These are phyloP conservation scores for Mycena rebaudengoi DNA, from an alignment of 768 basidiomycete species.

Conservation along the genomic window DNA sequence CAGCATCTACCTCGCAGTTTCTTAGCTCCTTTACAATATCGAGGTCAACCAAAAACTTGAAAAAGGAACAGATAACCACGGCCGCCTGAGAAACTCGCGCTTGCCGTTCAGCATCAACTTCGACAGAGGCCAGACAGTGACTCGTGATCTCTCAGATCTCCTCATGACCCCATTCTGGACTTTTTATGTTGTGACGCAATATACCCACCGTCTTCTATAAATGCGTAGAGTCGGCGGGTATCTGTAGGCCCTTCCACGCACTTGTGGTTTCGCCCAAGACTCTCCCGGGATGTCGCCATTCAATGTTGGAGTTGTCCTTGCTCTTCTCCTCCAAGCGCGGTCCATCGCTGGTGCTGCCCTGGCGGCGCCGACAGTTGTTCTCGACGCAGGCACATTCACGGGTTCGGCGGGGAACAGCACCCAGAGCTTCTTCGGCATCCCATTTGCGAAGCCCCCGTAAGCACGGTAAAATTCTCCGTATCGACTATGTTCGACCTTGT, in stretches of 20 bases:
- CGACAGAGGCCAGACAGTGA: too few species aligned
- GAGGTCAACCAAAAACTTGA: too few species aligned
- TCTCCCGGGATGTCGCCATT: constrained; percentile 5
- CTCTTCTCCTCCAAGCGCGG: constrained; percentile 18
- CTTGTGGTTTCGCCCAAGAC: background rate
- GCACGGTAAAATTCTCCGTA: too few species aligned
- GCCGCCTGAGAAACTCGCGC: too few species aligned
- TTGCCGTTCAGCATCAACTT: too few species aligned
- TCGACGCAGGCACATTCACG: constrained; percentile 55
- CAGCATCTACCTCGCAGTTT: too few species aligned
- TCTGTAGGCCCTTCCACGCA: background rate
- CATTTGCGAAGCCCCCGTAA: constrained; percentile 64
- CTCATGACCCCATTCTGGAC: background rate
- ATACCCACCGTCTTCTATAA: too few species aligned
- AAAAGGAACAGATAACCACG: too few species aligned
- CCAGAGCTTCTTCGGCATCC: constrained; percentile 59
- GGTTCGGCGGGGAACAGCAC: constrained; percentile 43
- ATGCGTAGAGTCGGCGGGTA: background rate
- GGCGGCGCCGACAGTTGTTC: constrained; percentile 45
- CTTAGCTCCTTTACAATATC: too few species aligned
- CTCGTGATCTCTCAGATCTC: background rate
- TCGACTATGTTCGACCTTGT: background rate
- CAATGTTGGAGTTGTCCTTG: constrained; percentile 1
- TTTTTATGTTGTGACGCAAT: too few species aligned
- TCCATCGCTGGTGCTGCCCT: constrained; percentile 30